Evolutionary conservation across 257 asterid genomes (phyloP).

Genomic region (Rauvolfia tetraphylla): DNA sequence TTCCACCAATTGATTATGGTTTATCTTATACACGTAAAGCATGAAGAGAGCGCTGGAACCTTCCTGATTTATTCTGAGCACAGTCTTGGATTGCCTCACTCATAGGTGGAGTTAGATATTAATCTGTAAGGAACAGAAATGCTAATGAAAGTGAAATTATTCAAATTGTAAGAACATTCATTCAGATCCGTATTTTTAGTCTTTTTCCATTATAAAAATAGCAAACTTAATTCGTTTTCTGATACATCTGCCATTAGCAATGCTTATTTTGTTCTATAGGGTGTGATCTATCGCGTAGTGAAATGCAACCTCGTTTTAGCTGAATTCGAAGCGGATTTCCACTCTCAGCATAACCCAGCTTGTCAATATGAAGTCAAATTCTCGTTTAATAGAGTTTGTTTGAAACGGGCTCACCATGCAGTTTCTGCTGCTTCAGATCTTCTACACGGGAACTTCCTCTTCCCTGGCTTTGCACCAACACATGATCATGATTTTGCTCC

Average conservation of each 20-base stretch:
- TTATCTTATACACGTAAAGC: not conserved
- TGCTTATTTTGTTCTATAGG: no score
- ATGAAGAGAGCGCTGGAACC: not conserved
- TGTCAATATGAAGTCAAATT: conserved; percentile 23
- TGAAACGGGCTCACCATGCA: conserved; percentile 26
- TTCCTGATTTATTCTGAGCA: no score
- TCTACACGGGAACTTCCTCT: conserved; percentile 15
- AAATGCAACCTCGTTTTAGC: conserved; percentile 15
- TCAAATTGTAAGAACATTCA: no score
- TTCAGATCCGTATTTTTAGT: no score
- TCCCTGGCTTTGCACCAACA: conserved; percentile 14
- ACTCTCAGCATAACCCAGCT: conserved; percentile 4
- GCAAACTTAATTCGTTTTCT: no score
- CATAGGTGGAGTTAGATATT: no score
- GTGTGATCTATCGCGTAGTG: conserved; percentile 19
- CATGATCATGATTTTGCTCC: not conserved
- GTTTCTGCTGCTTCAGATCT: conserved; percentile 10
- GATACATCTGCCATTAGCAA: no score
- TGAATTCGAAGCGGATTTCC: conserved; percentile 19
- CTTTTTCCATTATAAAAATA: no score
- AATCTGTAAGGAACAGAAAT: no score
- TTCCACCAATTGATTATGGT: not conserved
- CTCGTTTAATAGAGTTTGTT: conserved; percentile 29
- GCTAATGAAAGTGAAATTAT: no score
- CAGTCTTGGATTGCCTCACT: no score